phyloP scores from a whole-genome alignment of 1,284 basidiomycete genomes.

The Ustilago loliicola region DNA sequence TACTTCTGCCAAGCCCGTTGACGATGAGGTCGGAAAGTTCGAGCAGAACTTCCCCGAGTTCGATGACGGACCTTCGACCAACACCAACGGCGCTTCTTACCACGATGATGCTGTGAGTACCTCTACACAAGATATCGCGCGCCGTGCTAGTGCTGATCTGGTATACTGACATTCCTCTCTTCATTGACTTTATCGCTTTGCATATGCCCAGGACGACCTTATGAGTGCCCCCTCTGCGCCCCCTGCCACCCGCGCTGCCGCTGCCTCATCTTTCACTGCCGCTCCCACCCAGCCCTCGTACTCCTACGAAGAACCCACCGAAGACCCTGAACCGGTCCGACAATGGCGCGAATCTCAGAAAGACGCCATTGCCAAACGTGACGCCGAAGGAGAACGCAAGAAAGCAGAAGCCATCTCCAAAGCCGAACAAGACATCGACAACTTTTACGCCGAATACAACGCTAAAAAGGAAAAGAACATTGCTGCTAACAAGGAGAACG shows the following conservation, averaged over 20 bases:
- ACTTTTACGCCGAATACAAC: slow-evolving; percentile 95
- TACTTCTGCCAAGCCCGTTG: slow-evolving; percentile 40
- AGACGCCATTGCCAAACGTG: slow-evolving; percentile 85
- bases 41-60: slow-evolving; percentile 92
- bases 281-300: slow-evolving; percentile 30
- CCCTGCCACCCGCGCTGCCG: slow-evolving; percentile 10
- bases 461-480: slow-evolving; percentile 92
- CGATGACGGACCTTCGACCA: slow-evolving; percentile 70
- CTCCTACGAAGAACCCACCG: slow-evolving; percentile 46
- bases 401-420: slow-evolving; percentile 87
- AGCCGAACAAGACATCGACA: slow-evolving; percentile 92
- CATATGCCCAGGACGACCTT: slow-evolving; percentile 61
- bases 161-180: not conserved
- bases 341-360: slow-evolving; percentile 90
- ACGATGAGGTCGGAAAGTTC: slow-evolving; percentile 88
- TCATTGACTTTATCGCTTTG: not conserved
- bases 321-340: slow-evolving; percentile 64
- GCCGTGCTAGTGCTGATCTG: not conserved
- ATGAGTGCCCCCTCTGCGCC: slow-evolving; percentile 70
- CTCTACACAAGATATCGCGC: too few relatives aligned
- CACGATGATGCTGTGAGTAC: slow-evolving; percentile 38
- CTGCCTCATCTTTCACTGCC: slow-evolving; percentile 7
- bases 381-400: slow-evolving; percentile 81
- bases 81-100: slow-evolving; percentile 32
- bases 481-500: slow-evolving; percentile 93